These are phyloP conservation scores for Ceriops zippeliana DNA, from an alignment of 345 rosid genomes.

Conservation along the genomic window DNA sequence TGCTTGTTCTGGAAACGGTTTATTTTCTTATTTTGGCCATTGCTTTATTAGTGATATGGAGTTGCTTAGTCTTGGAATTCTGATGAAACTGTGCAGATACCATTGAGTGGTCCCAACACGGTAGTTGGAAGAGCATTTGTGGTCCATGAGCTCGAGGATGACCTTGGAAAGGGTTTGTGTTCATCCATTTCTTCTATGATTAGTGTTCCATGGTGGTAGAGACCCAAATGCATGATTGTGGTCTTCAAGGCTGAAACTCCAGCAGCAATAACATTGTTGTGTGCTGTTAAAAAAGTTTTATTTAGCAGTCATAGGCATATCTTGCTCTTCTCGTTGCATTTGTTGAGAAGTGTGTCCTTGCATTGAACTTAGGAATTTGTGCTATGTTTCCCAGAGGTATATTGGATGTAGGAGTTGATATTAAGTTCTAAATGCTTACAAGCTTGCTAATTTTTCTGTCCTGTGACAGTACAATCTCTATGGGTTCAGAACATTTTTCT, in stretches of 20 bases:
- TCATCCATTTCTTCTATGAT: neutral
- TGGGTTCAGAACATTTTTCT: neutral
- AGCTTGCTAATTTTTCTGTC: neutral
- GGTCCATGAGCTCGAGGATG: conserved; percentile 95
- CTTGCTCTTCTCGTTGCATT: conserved; percentile 2
- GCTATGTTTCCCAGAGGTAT: neutral
- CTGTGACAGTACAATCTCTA: too few species aligned
- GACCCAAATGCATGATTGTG: neutral
- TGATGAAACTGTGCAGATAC: conserved; percentile 49
- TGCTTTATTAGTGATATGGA: neutral
- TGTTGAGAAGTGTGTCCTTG: neutral
- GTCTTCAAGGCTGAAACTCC: neutral
- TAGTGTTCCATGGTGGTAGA: neutral
- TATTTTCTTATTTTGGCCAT: neutral
- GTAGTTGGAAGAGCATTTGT: conserved; percentile 95
- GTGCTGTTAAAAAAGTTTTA: neutral
- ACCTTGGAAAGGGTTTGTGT: conserved; percentile 81
- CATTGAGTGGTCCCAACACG: conserved; percentile 66
- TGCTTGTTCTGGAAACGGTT: too few species aligned
- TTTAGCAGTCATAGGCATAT: neutral
- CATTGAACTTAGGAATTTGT: neutral
- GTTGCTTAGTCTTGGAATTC: conserved; percentile 12
- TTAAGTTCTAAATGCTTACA: neutral
- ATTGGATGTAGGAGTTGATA: neutral
- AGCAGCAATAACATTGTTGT: neutral